Evolutionary conservation across 805 yeast genomes (phyloP).

Genomic region (Debaryomyces tyrocola): DNA sequence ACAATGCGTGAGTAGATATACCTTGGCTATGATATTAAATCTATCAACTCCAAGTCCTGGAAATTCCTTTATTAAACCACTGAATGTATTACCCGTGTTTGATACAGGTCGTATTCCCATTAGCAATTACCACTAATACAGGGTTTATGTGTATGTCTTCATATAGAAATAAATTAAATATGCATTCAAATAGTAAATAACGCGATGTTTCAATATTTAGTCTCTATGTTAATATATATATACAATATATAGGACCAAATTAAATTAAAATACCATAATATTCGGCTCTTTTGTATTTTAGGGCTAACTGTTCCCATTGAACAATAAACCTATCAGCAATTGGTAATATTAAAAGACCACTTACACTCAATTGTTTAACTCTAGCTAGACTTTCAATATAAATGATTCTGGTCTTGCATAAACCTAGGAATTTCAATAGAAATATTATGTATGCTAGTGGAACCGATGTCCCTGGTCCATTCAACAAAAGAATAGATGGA

Average conservation of each 20-base stretch:
- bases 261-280: slow-evolving; percentile 76
- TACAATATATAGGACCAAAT: slow-evolving; percentile 3
- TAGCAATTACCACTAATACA: not conserved
- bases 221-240: not conserved
- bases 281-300: slow-evolving; percentile 59
- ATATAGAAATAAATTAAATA: not conserved
- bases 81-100: slow-evolving; percentile 18
- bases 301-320: slow-evolving; percentile 76
- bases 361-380: slow-evolving; percentile 69
- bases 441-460: slow-evolving; percentile 64
- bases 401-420: slow-evolving; percentile 55
- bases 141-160: not conserved
- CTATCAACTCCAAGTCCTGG: slow-evolving; percentile 45
- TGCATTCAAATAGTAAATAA: not conserved
- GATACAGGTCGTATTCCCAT: not conserved
- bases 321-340: slow-evolving; percentile 78
- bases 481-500: slow-evolving; percentile 52
- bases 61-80: slow-evolving; percentile 47
- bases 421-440: slow-evolving; percentile 46
- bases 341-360: slow-evolving; percentile 72
- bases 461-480: slow-evolving; percentile 85
- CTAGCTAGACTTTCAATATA: slow-evolving; percentile 89
- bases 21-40: slow-evolving; percentile 23
- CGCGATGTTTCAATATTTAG: not conserved
- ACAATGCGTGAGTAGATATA: slow-evolving; percentile 47